A percentile compares a stretch with the other conserved stretches of the same genome.
phyloP scores from a whole-genome alignment of 345 rosid species.

The Erucastrum elatum region DNA sequence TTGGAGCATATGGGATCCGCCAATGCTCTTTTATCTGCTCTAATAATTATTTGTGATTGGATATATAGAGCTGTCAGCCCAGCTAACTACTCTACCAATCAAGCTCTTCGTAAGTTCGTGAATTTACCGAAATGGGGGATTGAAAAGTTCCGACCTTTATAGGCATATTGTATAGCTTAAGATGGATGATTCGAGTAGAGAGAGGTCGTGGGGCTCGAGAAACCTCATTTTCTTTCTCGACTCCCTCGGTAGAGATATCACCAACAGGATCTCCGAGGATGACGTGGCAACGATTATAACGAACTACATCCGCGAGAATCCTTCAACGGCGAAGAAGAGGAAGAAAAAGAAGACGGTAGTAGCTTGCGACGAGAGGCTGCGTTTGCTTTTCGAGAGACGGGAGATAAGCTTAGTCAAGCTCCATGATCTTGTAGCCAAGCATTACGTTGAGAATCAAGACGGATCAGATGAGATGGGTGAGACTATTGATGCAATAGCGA shows the following conservation, averaged over 20 bases:
- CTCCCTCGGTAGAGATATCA: conserved; percentile 51
- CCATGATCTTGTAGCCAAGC: conserved; percentile 54
- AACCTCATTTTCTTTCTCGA: conserved; percentile 63
- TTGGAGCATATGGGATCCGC: no score
- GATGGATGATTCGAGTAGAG: conserved; percentile 10
- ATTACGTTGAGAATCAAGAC: conserved; percentile 47
- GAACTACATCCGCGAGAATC: conserved; percentile 47
- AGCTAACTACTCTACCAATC: no score
- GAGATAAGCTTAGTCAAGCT: conserved; percentile 46
- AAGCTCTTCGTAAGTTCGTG: no score
- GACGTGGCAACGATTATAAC: conserved; percentile 49
- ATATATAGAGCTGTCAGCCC: no score
- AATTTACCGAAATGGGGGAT: no score
- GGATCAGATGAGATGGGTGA: conserved; percentile 29
- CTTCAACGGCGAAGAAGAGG: conserved; percentile 41
- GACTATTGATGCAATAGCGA: no score
- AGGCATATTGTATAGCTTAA: background rate
- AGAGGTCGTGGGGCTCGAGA: conserved; percentile 70
- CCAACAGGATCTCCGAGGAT: conserved; percentile 45
- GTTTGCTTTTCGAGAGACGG: conserved; percentile 54
- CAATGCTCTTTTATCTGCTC: no score
- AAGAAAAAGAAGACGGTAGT: conserved; percentile 34
- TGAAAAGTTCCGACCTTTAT: background rate
- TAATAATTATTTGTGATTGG: no score
- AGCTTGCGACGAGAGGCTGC: conserved; percentile 54